A percentile compares a stretch with the other conserved stretches of the same genome.
These are phyloP conservation scores for Eimeria nieschulzi DNA, from an alignment of 169 alveolate species.

Conservation along the genomic window DNA sequence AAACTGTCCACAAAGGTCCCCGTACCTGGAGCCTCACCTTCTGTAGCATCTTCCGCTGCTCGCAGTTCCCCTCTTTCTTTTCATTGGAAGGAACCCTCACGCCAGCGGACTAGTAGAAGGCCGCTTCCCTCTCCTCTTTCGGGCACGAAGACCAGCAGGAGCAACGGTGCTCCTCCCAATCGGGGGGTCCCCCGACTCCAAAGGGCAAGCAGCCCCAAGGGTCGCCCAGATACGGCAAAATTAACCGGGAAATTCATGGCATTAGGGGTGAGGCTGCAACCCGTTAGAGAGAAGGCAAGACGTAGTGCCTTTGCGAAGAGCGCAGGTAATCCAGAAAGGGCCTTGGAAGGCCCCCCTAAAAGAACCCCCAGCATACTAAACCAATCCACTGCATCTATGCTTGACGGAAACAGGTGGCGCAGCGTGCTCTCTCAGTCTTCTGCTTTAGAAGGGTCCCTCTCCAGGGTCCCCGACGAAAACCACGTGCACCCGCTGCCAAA, in stretches of 20 bases:
- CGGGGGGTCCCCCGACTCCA: not conserved
- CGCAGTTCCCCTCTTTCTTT: no score
- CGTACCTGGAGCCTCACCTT: not conserved
- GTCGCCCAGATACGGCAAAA: not conserved
- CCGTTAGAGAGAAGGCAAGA: not conserved
- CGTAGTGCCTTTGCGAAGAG: no score
- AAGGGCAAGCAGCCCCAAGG: not conserved
- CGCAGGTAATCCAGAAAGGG: no score
- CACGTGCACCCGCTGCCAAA: no score
- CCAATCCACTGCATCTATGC: no score
- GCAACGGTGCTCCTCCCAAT: not conserved
- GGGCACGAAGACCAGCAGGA: not conserved
- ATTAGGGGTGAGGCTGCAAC: conserved; percentile 7
- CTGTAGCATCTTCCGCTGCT: no score
- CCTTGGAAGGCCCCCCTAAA: no score
- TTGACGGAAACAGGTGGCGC: no score
- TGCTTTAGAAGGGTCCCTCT: no score
- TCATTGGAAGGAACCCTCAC: not conserved
- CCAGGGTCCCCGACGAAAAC: no score
- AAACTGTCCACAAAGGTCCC: not conserved
- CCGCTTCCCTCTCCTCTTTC: not conserved
- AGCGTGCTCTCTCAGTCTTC: no score
- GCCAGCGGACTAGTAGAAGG: not conserved
- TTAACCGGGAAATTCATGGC: not conserved
- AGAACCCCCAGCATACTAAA: no score